Evolutionary conservation across 768 basidiomycete species (phyloP).

Genomic region (Favolaschia claudopus): DNA sequence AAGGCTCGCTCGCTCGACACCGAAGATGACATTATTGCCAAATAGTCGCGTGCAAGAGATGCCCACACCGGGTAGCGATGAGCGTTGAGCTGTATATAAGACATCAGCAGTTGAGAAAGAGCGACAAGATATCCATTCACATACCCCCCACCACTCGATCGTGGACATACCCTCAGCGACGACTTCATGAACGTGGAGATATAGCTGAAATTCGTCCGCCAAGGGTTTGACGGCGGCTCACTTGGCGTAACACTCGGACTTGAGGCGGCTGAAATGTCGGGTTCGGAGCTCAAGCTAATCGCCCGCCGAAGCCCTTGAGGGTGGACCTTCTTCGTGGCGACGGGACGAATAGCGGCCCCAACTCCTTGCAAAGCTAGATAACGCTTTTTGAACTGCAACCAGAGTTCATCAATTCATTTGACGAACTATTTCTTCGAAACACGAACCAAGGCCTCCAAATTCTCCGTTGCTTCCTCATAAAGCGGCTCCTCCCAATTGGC

Average conservation of each 20-base stretch:
- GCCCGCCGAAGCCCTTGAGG: neutral
- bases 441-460: too few relatives aligned
- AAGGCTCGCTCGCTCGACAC: slow-evolving; percentile 48
- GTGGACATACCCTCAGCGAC: slow-evolving; percentile 1
- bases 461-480: too few relatives aligned
- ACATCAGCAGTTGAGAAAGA: neutral
- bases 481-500: too few relatives aligned
- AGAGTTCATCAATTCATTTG: too few relatives aligned
- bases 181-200: neutral
- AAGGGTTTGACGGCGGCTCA: neutral
- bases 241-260: neutral
- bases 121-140: neutral
- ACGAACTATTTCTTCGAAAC: too few relatives aligned
- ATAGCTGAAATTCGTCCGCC: slow-evolving; percentile 3
- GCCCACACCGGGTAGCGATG: slow-evolving; percentile 33
- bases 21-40: slow-evolving; percentile 37
- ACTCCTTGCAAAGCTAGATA: neutral
- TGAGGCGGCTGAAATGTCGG: neutral
- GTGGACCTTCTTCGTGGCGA: neutral
- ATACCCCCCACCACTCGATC: slow-evolving; percentile 16
- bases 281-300: slow-evolving; percentile 19
- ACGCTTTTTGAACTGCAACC: slow-evolving; percentile 2
- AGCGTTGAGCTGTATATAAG: neutral
- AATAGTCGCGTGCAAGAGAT: slow-evolving; percentile 35
- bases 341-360: too few relatives aligned